Evolutionary conservation across 176 grass and related monocot genomes (phyloP), one percentile per base, ranked within the genome.

Genomic region (Melocanna baccifera): DNA sequence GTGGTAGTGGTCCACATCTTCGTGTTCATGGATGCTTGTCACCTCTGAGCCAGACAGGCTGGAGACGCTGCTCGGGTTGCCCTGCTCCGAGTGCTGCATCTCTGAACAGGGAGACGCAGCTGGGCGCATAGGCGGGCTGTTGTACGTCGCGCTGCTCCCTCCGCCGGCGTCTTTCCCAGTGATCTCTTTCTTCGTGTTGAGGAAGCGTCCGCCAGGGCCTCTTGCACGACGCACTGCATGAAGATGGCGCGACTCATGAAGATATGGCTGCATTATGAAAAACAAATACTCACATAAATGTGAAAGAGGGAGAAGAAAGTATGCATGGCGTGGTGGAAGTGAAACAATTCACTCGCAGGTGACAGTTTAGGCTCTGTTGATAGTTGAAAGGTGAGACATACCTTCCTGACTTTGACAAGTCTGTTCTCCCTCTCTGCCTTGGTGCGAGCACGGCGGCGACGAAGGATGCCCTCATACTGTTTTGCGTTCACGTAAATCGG

Each of bases 401-500:
- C 96, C 89, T 96, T 99, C 43, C 96, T 92, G 76, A 7, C 69
- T 79, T 89, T 99, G 88, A 80, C 69, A 80, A 93, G 83, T 69
- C 74, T 92, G 73, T 94, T 89, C 40, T 86, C 79, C 36, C 51
- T 95, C 77, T 93, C 91, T 50, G 87, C 93, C 67, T 96, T 99
- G 57, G 89, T 88, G 68, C 96, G 96, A 84, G 96, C 93, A 53
- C 78, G 84, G 13, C 96, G 93, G 12, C 96, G 93, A 12, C 93
- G 90, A 67, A 99, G 72, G 52, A 99, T 99, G 39, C 81, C 96
- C 83, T 94, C 76, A 81, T 91, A 94, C 76, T 99, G 96, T 78
- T 91, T 99, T 34, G 89, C 91, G 34, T 99, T 99, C 78, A 99
- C 96, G 86, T 96, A 99, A 55, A 96, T 82, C 1, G 96, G 91